Base-by-base conservation (phyloP, 2,329 filamentous ascomycete genomes). In the Colletotrichum tropicicola region DNA sequence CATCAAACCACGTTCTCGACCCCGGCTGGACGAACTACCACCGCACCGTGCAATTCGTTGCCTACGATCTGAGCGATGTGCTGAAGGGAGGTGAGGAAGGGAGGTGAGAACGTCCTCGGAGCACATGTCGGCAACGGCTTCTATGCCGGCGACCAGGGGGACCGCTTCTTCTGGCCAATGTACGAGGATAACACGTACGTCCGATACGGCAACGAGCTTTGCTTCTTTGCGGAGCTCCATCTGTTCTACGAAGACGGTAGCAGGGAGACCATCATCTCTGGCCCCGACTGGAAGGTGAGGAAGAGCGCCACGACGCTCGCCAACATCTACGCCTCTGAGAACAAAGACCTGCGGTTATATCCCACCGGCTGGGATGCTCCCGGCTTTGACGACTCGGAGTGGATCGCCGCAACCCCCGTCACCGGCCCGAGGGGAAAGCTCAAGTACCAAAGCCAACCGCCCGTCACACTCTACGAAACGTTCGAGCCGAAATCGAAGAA, bases 71-170 rank as follows among this genome's bases (percentile, higher is more conserved):
- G 6, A 79, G 79, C 5, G 47, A 68, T 3, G 71, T 73, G 10
- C 58, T 82, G 1, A 65, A 28, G 0, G 44, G 70, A 4, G 74
- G 74, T 3, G 58, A 71, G 12, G 84, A 84, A 28, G 0, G 44
- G 70, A 4, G 74, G 74, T 3, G 58, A 71, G 12, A 85, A 84
- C 65, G 72, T 72, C 0, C 72, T 85, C 48, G 78, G 73, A 0
- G 77, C 80, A 3, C 78, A 72, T 56, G 67, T 82, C 1, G 78
- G 78, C 7, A 82, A 83, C 30, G 80, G 80, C 0, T 83, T 82
- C 68, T 82, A 81, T 43, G 80, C 80, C 7, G 80, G 80, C 3
- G 77, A 79, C 32, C 74, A 79, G 45, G 77, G 77, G 9, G 76
- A 80, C 47, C 74, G 77, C 6, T 80, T 79, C 70, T 79, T 80